Percentiles rank a stretch among this genome's conserved stretches.
These are phyloP conservation scores for Penicillium rolfsii DNA, from an alignment of 2,329 filamentous ascomycete genomes.

Conservation along the genomic window DNA sequence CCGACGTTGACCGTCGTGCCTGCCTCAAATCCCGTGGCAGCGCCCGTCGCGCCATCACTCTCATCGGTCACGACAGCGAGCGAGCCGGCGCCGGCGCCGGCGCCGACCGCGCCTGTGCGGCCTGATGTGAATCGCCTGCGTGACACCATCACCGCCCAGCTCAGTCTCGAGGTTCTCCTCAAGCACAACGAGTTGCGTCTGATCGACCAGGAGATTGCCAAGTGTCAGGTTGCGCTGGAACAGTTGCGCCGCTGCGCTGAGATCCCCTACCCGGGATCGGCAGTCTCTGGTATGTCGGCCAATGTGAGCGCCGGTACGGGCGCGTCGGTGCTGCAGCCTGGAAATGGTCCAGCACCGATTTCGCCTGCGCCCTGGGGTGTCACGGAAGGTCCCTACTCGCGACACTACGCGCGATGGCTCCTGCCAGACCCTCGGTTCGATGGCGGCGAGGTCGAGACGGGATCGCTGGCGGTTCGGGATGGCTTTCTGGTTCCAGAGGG, in stretches of 20 bases:
- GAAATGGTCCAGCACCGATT: slow-evolving; percentile 68
- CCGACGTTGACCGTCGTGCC: slow-evolving; percentile 14
- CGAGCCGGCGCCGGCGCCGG: slow-evolving; percentile 25
- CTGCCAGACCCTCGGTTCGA: slow-evolving; percentile 88
- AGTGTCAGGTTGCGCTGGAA: slow-evolving; percentile 90
- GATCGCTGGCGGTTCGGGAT: slow-evolving; percentile 24
- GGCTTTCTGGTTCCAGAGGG: slow-evolving; percentile 63
- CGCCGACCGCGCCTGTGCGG: slow-evolving; percentile 26
- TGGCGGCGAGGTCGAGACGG: slow-evolving; percentile 53
- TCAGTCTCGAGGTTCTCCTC: slow-evolving; percentile 86
- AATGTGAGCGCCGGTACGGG: slow-evolving; percentile 76
- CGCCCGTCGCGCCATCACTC: slow-evolving; percentile 17
- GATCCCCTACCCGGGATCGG: slow-evolving; percentile 81
- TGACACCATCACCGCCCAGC: slow-evolving; percentile 79
- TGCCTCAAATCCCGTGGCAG: slow-evolving; percentile 14
- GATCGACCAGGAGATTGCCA: slow-evolving; percentile 94
- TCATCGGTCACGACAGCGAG: slow-evolving; percentile 19
- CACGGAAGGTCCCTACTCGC: slow-evolving; percentile 86
- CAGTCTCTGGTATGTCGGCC: slow-evolving; percentile 61
- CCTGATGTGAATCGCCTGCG: slow-evolving; percentile 57
- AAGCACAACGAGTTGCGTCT: slow-evolving; percentile 94
- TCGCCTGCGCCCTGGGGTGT: slow-evolving; percentile 90
- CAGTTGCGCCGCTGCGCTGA: slow-evolving; percentile 90
- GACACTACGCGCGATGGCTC: slow-evolving; percentile 95
- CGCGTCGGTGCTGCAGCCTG: slow-evolving; percentile 64